Evolutionary conservation across 2,329 filamentous ascomycete genomes (phyloP), one percentile per base, ranked within the genome.

Genomic region (Alternaria longipes): DNA sequence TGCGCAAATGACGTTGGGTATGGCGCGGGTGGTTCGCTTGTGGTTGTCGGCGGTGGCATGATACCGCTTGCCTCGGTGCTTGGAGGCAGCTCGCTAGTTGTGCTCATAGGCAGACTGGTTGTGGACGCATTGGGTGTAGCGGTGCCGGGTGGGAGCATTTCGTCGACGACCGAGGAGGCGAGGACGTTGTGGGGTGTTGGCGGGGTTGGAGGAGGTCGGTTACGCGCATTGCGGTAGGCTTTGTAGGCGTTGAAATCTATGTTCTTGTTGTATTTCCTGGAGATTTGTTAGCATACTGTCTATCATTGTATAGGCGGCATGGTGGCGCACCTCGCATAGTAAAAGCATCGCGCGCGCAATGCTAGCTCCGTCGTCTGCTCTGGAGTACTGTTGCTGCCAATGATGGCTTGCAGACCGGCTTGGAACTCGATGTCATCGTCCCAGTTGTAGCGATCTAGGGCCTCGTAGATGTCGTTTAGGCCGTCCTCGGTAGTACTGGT

Each of bases 1-100:
- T 94, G 89, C 8, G 91, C 90, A 78, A 97, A 97, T 1, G 89
- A 90, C 50, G 89, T 89, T 4, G 93, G 93, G 71, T 97, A 97
- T 1, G 87, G 86, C 38, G 92, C 90, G 46, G 86, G 83, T 16
- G 73, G 75, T 46, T 73, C 72, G 41, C 53, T 69, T 26, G 72
- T 32, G 30, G 54, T 68, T 7, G 71, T 36, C n/a, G 74, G 59
- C 5, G 59, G 52, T 5, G 75, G 69, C 46, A 77, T 46, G 20
- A 76, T 68, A 9, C 72, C 66, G 4, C 66, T 63, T 18, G 68
- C 40, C 30, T 56, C 53, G n/a, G 38, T 44, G 22, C n/a, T 45
- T 46, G 53, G 20, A 38, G 40, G 30, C 8, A 54, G 32, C 2
- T 32, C 30, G 28, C 32, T 16, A 34, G 32, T 34, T 34, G 44